A percentile compares a stretch with the other conserved stretches of the same genome.
These are phyloP conservation scores for Lactifluus volemus DNA, from an alignment of 768 basidiomycete genomes.

Conservation along the genomic window DNA sequence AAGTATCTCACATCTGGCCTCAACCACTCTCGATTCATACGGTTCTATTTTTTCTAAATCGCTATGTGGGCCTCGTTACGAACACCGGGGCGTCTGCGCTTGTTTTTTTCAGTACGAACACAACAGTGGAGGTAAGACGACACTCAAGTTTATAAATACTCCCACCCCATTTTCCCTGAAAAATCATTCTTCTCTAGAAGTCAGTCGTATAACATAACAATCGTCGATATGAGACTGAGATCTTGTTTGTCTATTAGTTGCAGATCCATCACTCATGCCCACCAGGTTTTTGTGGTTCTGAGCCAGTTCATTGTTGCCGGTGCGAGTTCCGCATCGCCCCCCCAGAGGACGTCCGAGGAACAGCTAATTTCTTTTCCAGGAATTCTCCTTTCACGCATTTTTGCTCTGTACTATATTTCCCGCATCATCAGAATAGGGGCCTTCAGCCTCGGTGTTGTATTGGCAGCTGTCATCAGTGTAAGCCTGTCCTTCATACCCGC, in stretches of 20 bases:
- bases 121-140: slow-evolving; percentile 12
- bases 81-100: slow-evolving; percentile 21
- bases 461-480: slow-evolving; percentile 32
- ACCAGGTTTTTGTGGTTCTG: slow-evolving; percentile 34
- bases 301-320: slow-evolving; percentile 40
- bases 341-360: too few species aligned
- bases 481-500: slow-evolving; percentile 15
- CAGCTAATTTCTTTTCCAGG: slow-evolving; percentile 23
- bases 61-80: slow-evolving; percentile 39
- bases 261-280: slow-evolving; percentile 30
- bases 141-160: not conserved
- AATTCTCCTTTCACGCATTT: slow-evolving; percentile 39
- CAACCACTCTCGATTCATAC: slow-evolving; percentile 32
- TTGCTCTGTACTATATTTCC: slow-evolving; percentile 40
- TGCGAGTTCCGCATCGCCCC: slow-evolving; percentile 24
- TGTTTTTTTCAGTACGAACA: slow-evolving; percentile 13
- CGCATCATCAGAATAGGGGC: slow-evolving; percentile 31
- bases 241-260: slow-evolving; percentile 29
- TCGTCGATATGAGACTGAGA: not conserved
- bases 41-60: slow-evolving; percentile 41
- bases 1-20: slow-evolving; percentile 39
- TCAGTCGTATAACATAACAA: not conserved
- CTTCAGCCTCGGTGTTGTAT: slow-evolving; percentile 25
- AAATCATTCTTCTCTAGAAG: slow-evolving; percentile 16
- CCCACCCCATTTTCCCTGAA: not conserved